Evolutionary conservation across 805 yeast genomes (phyloP).

Genomic region (Yarrowia divulgata): DNA sequence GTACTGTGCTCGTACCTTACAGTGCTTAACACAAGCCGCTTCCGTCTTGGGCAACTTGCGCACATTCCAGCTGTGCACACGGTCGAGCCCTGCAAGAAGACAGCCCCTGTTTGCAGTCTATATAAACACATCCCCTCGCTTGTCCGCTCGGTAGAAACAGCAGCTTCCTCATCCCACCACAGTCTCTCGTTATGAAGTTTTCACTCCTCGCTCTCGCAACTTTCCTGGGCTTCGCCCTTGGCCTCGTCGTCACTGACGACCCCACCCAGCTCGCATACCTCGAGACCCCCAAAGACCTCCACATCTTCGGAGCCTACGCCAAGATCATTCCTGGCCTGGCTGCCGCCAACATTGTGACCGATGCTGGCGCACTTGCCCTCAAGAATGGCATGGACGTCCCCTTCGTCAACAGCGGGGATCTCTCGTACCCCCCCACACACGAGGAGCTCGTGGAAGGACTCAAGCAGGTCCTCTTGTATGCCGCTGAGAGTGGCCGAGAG

Average conservation of each 20-base stretch:
- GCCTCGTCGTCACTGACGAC: constrained; percentile 3
- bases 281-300: neutral
- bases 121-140: neutral
- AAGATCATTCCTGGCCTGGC: constrained; percentile 10
- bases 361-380: constrained; percentile 6
- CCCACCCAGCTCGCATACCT: constrained; percentile 4
- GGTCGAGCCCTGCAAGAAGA: neutral
- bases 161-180: neutral
- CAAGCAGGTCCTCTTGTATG: neutral
- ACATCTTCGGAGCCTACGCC: constrained; percentile 2
- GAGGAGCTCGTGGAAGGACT: constrained; percentile 11
- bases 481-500: neutral
- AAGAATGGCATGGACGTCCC: neutral
- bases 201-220: neutral
- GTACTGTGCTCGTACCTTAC: too few species aligned
- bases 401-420: neutral
- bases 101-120: neutral
- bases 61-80: neutral
- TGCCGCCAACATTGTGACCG: constrained; percentile 12
- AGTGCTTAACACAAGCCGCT: neutral
- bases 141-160: neutral
- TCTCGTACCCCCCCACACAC: neutral
- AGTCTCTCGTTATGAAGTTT: constrained; percentile 17
- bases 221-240: neutral
- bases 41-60: neutral